Evolutionary conservation across 192 early-diverging fungal genomes (phyloP).

Genomic region (Linnemannia zychae): DNA sequence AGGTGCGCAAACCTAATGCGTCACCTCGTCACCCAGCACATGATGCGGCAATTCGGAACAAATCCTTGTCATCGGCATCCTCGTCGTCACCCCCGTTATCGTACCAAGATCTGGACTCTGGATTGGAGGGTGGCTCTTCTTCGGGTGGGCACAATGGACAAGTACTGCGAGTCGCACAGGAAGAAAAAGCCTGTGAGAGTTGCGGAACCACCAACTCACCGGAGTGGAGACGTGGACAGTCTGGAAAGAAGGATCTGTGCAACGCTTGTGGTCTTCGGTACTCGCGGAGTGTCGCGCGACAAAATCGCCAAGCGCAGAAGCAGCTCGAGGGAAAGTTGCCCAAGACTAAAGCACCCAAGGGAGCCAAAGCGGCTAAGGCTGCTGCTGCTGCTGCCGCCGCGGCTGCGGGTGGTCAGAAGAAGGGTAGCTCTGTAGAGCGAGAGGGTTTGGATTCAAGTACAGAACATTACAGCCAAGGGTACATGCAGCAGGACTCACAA

Average conservation of each 20-base stretch:
- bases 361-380: constrained; percentile 24
- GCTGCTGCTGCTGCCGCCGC: not conserved
- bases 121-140: not conserved
- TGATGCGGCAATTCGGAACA: constrained; percentile 45
- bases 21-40: constrained; percentile 48
- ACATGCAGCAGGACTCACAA: not conserved
- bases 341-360: constrained; percentile 37
- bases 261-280: constrained; percentile 70
- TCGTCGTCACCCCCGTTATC: constrained; percentile 32
- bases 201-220: constrained; percentile 67
- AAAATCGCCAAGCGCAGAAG: constrained; percentile 57
- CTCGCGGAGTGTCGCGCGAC: constrained; percentile 57
- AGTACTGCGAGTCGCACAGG: constrained; percentile 28
- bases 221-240: constrained; percentile 69
- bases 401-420: not conserved
- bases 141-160: constrained; percentile 20
- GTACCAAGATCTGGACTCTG: constrained; percentile 12
- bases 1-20: constrained; percentile 15
- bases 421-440: not conserved
- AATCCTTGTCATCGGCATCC: constrained; percentile 18
- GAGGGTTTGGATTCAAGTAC: not conserved
- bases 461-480: not conserved
- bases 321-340: constrained; percentile 36
- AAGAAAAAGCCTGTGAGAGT: constrained; percentile 58
- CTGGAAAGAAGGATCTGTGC: constrained; percentile 69